These are phyloP conservation scores for Balakata baccata DNA, from an alignment of 345 rosid genomes.

Conservation along the genomic window DNA sequence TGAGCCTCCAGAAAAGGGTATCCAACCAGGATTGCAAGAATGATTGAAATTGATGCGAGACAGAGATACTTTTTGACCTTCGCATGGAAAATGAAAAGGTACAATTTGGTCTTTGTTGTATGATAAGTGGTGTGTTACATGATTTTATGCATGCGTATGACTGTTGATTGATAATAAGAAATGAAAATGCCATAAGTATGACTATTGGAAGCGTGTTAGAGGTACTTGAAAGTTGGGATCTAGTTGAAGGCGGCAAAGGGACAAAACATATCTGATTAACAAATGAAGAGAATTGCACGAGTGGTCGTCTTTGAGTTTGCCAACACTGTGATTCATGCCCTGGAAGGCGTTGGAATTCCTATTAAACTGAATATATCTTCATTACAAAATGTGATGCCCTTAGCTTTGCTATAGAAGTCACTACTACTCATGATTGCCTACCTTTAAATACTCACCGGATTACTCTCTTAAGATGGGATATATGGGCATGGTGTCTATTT, in stretches of 20 bases:
- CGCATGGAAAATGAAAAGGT: slow-evolving; percentile 12
- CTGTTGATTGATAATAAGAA: not conserved
- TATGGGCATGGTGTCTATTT: no score
- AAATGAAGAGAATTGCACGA: no score
- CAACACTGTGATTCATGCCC: not conserved
- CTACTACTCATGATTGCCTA: not conserved
- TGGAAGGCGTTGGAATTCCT: not conserved
- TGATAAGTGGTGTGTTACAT: no score
- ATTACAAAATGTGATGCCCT: not conserved
- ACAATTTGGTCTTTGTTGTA: slow-evolving; percentile 14
- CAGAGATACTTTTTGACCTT: not conserved
- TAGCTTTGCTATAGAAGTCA: not conserved
- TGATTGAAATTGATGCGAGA: slow-evolving; percentile 14
- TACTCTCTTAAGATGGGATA: no score
- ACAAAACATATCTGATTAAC: not conserved
- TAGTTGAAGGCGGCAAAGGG: not conserved
- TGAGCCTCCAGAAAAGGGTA: slow-evolving; percentile 20
- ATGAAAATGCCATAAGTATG: not conserved
- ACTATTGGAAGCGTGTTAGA: no score
- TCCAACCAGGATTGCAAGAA: slow-evolving; percentile 20
- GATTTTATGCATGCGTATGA: not conserved
- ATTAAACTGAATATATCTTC: not conserved
- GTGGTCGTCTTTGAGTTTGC: not conserved
- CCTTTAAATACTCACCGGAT: no score
- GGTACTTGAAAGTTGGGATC: not conserved